Evolutionary conservation across 2,329 filamentous ascomycete species (phyloP).

Genomic region (Botryotinia narcissicola): DNA sequence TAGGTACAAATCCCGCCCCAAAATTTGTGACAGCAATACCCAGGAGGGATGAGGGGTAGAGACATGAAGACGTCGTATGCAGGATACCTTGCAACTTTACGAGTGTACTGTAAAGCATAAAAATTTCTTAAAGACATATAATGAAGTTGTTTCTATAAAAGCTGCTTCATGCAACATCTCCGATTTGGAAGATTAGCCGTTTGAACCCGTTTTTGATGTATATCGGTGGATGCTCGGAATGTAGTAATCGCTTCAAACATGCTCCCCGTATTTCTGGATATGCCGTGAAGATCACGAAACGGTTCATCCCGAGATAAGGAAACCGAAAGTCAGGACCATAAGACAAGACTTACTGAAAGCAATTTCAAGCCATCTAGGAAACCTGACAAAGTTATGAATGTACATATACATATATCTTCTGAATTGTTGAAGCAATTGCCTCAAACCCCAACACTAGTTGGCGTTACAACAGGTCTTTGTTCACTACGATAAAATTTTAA

Average conservation of each 20-base stretch:
- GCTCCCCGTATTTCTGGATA: background rate
- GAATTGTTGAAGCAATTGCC: background rate
- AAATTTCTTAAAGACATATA: background rate
- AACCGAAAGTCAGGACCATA: background rate
- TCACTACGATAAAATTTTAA: background rate
- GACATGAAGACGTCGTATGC: background rate
- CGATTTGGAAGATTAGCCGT: slow-evolving; percentile 1
- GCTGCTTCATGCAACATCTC: background rate
- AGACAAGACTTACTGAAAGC: background rate
- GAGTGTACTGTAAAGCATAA: background rate
- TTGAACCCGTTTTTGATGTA: background rate
- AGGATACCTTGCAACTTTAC: background rate
- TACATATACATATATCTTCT: too few relatives aligned
- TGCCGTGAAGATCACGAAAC: background rate
- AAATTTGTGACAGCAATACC: background rate
- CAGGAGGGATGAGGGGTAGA: background rate
- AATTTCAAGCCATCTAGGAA: background rate
- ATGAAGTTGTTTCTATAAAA: background rate
- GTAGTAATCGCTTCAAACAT: background rate
- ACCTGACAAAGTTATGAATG: background rate
- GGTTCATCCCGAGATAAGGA: background rate
- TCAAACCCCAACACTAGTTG: background rate
- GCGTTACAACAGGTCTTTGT: background rate
- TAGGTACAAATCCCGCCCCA: slow-evolving; percentile 11
- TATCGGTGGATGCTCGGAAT: slow-evolving; percentile 9